Conservation (phyloP, 2,329 filamentous ascomycete genomes). For the Colletotrichum sp. region DNA sequence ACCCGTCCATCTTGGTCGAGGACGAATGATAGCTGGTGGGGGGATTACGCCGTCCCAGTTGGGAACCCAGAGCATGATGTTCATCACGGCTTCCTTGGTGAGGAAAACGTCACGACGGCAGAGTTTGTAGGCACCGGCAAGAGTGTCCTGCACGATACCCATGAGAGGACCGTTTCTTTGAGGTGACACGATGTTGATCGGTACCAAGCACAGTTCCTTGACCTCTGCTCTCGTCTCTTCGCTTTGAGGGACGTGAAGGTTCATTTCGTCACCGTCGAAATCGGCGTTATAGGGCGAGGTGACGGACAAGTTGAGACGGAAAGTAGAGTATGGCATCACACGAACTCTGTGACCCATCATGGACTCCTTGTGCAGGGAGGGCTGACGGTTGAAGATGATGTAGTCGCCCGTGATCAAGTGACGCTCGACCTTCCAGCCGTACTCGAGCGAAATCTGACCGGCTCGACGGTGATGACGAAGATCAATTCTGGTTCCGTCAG, state of each 20-base stretch:
- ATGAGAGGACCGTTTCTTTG: conserved; percentile 97
- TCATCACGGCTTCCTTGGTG: conserved; percentile 91
- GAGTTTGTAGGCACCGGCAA: conserved; percentile 97
- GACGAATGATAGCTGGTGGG: conserved; percentile 91
- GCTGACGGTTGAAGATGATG: conserved; percentile 99
- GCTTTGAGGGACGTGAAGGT: conserved; percentile 97
- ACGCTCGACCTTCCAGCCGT: conserved; percentile 98
- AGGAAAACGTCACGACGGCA: conserved; percentile 92
- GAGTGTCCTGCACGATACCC: conserved; percentile 98
- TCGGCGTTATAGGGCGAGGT: conserved; percentile 99
- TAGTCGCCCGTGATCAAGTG: conserved; percentile 96
- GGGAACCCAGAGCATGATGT: conserved; percentile 95
- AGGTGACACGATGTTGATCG: conserved; percentile 96
- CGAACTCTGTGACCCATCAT: conserved; percentile 99
- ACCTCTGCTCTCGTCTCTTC: conserved; percentile 97
- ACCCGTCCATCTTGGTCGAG: conserved; percentile 91
- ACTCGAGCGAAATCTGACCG: conserved; percentile 85
- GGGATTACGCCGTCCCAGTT: conserved; percentile 97
- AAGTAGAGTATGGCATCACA: conserved; percentile 99
- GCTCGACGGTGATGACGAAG: conserved; percentile 90
- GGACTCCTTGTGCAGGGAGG: conserved; percentile 98
- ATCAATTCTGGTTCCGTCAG: conserved; percentile 93
- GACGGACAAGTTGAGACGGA: conserved; percentile 95
- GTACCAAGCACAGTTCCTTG: conserved; percentile 95
- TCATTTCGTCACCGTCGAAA: conserved; percentile 99